These are phyloP conservation scores for Blastobotrys arbuscula DNA, from an alignment of 1,139 yeast genomes.

Conservation along the genomic window DNA sequence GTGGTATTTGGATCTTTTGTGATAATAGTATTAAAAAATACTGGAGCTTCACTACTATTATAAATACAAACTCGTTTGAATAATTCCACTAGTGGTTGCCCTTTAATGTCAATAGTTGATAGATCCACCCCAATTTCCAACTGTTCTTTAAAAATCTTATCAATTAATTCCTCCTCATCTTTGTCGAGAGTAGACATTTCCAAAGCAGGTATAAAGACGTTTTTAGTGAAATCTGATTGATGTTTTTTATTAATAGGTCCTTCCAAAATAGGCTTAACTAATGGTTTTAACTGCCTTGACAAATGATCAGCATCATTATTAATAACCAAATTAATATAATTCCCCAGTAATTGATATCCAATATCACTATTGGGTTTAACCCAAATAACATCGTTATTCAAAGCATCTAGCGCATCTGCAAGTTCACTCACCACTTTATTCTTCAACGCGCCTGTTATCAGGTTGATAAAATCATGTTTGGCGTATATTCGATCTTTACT, in stretches of 20 bases:
- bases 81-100: background rate
- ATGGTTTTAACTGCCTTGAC: background rate
- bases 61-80: background rate
- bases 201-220: constrained; percentile 5
- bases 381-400: constrained; percentile 7
- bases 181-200: background rate
- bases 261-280: background rate
- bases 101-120: background rate
- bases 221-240: background rate
- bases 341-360: constrained; percentile 3
- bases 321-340: background rate
- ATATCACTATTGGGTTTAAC: constrained; percentile 3
- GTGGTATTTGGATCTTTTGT: constrained; percentile 4
- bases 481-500: constrained; percentile 17
- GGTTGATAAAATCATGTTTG: constrained; percentile 18
- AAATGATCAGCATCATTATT: background rate
- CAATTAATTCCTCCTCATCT: background rate
- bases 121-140: background rate
- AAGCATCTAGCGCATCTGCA: background rate
- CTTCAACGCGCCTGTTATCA: constrained; percentile 16
- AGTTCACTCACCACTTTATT: constrained; percentile 8
- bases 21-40: constrained; percentile 6
- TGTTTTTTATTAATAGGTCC: constrained; percentile 2
- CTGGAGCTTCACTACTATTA: background rate
- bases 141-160: background rate